Conservation (phyloP, 345 rosid species). For the Passiflora organensis region DNA sequence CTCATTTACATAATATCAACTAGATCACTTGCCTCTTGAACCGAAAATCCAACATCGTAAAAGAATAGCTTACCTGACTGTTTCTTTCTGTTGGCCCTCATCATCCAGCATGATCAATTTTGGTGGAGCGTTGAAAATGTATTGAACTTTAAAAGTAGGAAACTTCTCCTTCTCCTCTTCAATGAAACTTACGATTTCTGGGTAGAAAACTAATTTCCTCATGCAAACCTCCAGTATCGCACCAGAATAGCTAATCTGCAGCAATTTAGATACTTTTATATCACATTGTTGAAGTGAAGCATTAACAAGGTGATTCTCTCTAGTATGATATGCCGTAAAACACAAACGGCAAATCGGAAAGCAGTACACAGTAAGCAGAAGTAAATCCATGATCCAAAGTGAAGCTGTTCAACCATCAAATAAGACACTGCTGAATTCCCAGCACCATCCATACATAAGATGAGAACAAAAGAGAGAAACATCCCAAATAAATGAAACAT, state of each 20-base stretch:
- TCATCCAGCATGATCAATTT: constrained; percentile 87
- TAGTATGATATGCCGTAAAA: background rate
- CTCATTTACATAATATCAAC: background rate
- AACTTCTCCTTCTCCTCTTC: constrained; percentile 89
- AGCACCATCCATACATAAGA: no score
- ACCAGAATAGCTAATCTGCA: constrained; percentile 76
- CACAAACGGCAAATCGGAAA: no score
- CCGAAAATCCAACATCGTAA: background rate
- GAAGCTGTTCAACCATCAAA: no score
- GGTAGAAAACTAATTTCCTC: constrained; percentile 90
- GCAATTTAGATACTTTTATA: constrained; percentile 3
- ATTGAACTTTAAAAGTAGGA: constrained; percentile 63
- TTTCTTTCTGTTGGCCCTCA: constrained; percentile 47
- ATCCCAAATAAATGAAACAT: no score
- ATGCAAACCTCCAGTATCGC: constrained; percentile 83
- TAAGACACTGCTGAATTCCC: no score
- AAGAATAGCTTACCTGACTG: constrained; percentile 13
- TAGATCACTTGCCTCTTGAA: background rate
- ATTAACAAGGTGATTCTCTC: background rate
- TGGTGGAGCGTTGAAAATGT: constrained; percentile 87
- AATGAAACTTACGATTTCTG: constrained; percentile 79
- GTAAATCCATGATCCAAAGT: no score
- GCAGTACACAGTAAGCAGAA: no score
- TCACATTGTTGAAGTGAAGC: background rate
- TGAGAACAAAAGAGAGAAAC: no score